Evolutionary conservation across 441 rosid genomes (phyloP), one percentile per base, ranked within the genome.

Genomic region (Caryocar brasiliense): DNA sequence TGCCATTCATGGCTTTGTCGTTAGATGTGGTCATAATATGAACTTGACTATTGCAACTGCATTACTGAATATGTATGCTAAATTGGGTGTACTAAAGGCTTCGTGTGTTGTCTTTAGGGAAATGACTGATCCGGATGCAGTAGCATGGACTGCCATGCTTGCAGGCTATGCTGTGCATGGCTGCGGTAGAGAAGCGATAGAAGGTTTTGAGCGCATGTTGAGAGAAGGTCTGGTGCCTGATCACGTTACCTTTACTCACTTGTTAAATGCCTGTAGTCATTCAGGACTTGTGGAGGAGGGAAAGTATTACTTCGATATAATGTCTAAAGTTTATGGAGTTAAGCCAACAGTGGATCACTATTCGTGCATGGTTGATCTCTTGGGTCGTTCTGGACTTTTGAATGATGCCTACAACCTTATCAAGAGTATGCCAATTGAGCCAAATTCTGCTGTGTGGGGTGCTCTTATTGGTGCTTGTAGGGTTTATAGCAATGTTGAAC

Each of bases 71-170:
- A 40, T 76, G 66, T 73, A 73, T 58, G 56, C 76, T 0, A 79
- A 79, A 58, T 15, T 75, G 0, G 85, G 82, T 30, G 73, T 58
- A 58, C 47, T 76, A 42, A 67, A 59, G 62, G 65, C 65, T 54
- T 58, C 82, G 1, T 32, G 11, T 17, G 7, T 8, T 27, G 61
- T 68, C 24, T 79, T 76, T 20, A 5, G n/a, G 4, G 77, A 65
- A 66, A 76, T 79, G 6, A 23, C 17, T 22, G 59, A 39, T 61
- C 71, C 64, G 0, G 85, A 79, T 64, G 50, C 55, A 21, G 60
- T 71, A 56, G 82, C 80, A 10, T 76, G 82, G 85, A 79, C 82
- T 12, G 78, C 85, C 14, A 76, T 79, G 78, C 82, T 76, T 47
- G 70, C 85, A 14, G 66, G 67, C 51, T 76, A 76, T 39, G 79